Evolutionary conservation across 208 protist genomes (phyloP), one percentile per base, ranked within the genome.

Genomic region (Crithidia fasciculata): DNA sequence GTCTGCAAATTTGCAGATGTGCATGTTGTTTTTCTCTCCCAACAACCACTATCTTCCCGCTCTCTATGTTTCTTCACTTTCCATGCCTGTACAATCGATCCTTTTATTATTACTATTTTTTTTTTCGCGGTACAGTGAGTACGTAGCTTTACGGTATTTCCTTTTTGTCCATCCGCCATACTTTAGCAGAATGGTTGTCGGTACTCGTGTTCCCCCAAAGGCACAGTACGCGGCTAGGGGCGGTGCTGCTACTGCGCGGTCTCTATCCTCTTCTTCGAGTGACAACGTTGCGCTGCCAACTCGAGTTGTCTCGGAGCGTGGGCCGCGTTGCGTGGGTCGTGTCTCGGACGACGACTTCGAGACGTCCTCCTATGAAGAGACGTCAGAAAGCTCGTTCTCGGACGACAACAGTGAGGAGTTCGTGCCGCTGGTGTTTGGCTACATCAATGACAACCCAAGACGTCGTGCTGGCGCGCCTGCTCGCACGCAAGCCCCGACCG

Each of bases 351-450:
- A 83, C 18, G 69, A 83, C 56, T 81, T 80, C 59, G 65, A 81
- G 52, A 76, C 72, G 5, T 74, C 67, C 0, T 74, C 60, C 5
- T 74, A 78, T 19, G 75, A 76, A 12, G 67, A 74, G 12, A 65
- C 69, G 4, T 84, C 79, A 13, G 62, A 76, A 2, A 73, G 80
- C 18, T 81, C 60, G 12, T 74, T 63, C 16, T 85, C 82, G n/a
- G 85, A 90, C 41, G 83, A 93, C 45, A 89, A 82, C 61, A 88
- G 89, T 50, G 80, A 78, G 45, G 78, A 88, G 47, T 93, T 82
- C 76, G 70, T 80, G 10, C 86, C 89, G 52, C 70, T 93, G 37
- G 74, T 67, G 0, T 91, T 93, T 65, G 74, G 72, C 8, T 69
- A 87, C 58, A 69, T 89, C 53, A 84, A 81, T 6, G 76, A 84